phyloP scores from a whole-genome alignment of 2,329 filamentous ascomycete genomes.

The Colletotrichum karsti region DNA sequence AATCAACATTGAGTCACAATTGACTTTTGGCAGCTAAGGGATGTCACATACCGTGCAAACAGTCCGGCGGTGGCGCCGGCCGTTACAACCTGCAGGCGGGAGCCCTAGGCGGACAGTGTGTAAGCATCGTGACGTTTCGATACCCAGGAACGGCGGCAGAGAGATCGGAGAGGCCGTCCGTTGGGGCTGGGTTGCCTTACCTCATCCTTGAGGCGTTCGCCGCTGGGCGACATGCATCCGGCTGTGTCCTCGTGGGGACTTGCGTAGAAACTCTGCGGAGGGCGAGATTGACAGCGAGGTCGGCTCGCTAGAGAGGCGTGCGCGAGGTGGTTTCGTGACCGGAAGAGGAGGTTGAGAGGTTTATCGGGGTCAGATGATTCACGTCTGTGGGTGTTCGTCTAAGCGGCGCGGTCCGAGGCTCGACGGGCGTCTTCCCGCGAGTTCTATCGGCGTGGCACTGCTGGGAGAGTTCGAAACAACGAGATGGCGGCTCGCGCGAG shows the following conservation, averaged over 20 bases:
- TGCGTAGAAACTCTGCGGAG: not conserved
- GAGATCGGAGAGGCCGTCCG: not conserved
- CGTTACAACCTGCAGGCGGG: slow-evolving; percentile 62
- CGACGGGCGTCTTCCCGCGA: slow-evolving; percentile 5
- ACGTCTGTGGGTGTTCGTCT: slow-evolving; percentile 18
- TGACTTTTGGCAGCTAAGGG: not conserved
- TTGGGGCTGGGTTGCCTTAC: slow-evolving; percentile 40
- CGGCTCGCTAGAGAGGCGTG: slow-evolving; percentile 7
- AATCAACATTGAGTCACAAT: slow-evolving; percentile 27
- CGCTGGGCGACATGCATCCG: slow-evolving; percentile 46
- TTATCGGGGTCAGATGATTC: slow-evolving; percentile 24
- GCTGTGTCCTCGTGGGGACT: slow-evolving; percentile 30
- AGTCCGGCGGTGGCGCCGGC: slow-evolving; percentile 77
- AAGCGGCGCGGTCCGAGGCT: slow-evolving; percentile 22
- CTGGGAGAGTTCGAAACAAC: slow-evolving; percentile 17
- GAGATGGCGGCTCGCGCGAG: not conserved
- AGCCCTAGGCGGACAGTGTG: slow-evolving; percentile 50
- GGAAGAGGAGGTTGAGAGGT: slow-evolving; percentile 4
- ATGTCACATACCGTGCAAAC: slow-evolving; percentile 77
- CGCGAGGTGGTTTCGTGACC: slow-evolving; percentile 17
- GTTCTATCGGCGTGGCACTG: slow-evolving; percentile 16
- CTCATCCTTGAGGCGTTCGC: slow-evolving; percentile 66
- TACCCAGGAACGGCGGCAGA: not conserved
- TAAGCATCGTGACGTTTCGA: slow-evolving; percentile 22
- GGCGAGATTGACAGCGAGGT: not conserved